Percentiles rank a stretch among this genome's conserved stretches.
phyloP scores from a whole-genome alignment of 2,329 filamentous ascomycete genomes.

The Trichoderma polysporum region DNA sequence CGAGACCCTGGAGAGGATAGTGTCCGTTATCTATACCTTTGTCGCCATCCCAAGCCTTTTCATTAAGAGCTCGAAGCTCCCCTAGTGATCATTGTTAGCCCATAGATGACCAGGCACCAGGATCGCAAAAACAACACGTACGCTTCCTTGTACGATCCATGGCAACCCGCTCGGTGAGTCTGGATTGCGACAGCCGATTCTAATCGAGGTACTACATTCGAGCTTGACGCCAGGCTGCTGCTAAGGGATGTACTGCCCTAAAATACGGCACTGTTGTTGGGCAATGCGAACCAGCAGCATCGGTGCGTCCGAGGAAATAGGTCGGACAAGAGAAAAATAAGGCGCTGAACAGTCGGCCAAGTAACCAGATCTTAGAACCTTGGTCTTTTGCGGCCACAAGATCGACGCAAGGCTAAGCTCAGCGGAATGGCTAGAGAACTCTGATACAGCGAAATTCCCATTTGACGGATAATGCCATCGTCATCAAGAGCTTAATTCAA shows the following conservation, averaged over 20 bases:
- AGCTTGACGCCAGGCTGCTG: slow-evolving; percentile 38
- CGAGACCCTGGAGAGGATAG: not conserved
- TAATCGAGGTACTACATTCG: slow-evolving; percentile 48
- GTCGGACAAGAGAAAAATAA: slow-evolving; percentile 23
- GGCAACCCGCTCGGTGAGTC: slow-evolving; percentile 37
- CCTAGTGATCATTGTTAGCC: slow-evolving; percentile 50
- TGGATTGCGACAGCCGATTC: slow-evolving; percentile 24
- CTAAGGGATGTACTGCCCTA: slow-evolving; percentile 43
- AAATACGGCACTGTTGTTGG: slow-evolving; percentile 35
- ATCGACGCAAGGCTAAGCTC: slow-evolving; percentile 14
- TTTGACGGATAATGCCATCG: slow-evolving; percentile 14
- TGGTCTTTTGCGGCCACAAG: slow-evolving; percentile 5
- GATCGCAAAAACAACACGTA: slow-evolving; percentile 30
- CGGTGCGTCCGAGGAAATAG: slow-evolving; percentile 37
- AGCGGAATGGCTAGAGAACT: slow-evolving; percentile 8
- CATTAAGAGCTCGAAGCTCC: slow-evolving; percentile 86
- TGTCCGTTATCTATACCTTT: slow-evolving; percentile 56
- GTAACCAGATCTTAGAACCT: slow-evolving; percentile 11
- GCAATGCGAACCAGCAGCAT: slow-evolving; percentile 43
- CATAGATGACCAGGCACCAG: not conserved
- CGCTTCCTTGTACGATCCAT: slow-evolving; percentile 68
- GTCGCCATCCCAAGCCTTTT: slow-evolving; percentile 84
- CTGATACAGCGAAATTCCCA: slow-evolving; percentile 16
- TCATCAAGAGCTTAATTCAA: slow-evolving; percentile 12
- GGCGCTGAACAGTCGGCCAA: slow-evolving; percentile 2